phyloP scores from a whole-genome alignment of 31 red algal genomes.

The Porphyra umbilicalis region DNA sequence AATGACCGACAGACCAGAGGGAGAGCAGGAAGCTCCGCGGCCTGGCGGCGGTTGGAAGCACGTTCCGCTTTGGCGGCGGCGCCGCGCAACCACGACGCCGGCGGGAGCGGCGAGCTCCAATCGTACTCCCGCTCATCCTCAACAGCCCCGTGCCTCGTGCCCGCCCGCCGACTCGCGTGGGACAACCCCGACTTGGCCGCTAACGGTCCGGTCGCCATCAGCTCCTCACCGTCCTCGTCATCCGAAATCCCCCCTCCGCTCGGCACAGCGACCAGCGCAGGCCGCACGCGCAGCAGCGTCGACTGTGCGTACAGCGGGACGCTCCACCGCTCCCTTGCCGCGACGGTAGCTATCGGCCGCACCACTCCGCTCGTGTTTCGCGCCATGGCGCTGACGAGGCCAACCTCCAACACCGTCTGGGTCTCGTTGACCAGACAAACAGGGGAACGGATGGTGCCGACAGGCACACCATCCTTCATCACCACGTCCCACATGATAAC shows the following conservation, averaged over 20 bases:
- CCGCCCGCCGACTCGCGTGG: background rate
- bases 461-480: conserved; percentile 86
- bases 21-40: background rate
- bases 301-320: background rate
- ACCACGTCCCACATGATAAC: conserved; percentile 73
- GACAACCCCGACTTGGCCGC: background rate
- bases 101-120: background rate
- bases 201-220: background rate
- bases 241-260: background rate
- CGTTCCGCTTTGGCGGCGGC: background rate
- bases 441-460: conserved; percentile 71
- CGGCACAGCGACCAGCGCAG: background rate
- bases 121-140: background rate
- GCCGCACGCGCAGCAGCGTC: background rate
- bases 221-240: background rate
- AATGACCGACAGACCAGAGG: background rate
- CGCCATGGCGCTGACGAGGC: conserved; percentile 22
- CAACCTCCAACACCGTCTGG: conserved; percentile 57
- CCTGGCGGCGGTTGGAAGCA: background rate
- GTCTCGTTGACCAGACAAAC: conserved; percentile 78
- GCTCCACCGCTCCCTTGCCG: background rate
- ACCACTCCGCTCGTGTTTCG: background rate
- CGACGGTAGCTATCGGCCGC: background rate
- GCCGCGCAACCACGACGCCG: background rate
- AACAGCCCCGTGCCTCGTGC: background rate